These are phyloP conservation scores for Amphichorda felina DNA, from an alignment of 2,329 filamentous ascomycete genomes.

Conservation along the genomic window DNA sequence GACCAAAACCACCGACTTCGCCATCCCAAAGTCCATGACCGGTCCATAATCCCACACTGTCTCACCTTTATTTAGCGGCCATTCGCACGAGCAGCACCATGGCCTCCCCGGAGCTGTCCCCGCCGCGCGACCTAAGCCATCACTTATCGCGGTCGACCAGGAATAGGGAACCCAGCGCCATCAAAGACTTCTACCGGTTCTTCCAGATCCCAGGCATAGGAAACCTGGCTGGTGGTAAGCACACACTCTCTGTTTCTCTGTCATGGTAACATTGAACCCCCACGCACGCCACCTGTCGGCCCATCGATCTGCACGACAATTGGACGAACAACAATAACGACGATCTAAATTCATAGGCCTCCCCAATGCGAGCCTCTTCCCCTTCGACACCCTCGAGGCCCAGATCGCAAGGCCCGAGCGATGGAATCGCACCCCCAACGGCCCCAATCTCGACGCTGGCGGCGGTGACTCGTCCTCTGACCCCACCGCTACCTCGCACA, in stretches of 20 bases:
- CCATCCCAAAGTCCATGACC: too few species aligned
- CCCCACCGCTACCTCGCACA: constrained; percentile 30
- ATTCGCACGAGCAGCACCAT: too few species aligned
- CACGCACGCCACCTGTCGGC: background rate
- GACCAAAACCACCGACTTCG: too few species aligned
- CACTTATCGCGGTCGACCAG: constrained; percentile 62
- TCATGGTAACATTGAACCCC: too few species aligned
- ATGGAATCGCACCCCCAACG: constrained; percentile 59
- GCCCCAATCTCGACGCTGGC: constrained; percentile 23
- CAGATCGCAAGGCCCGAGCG: constrained; percentile 62
- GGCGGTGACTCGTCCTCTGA: constrained; percentile 4
- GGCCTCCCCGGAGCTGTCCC: constrained; percentile 4
- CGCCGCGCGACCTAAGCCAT: constrained; percentile 66
- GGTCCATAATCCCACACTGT: too few species aligned
- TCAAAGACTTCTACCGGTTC: constrained; percentile 83
- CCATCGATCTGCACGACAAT: background rate
- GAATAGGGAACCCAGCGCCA: constrained; percentile 48
- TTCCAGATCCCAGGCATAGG: constrained; percentile 54
- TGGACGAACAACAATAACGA: background rate
- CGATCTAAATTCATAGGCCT: constrained; percentile 46
- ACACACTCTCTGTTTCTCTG: background rate
- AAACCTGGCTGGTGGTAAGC: constrained; percentile 50
- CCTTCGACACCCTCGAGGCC: constrained; percentile 83
- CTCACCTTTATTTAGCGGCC: too few species aligned
- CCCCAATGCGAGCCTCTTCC: constrained; percentile 72